Evolutionary conservation across 1,284 basidiomycete genomes (phyloP), one percentile per base, ranked within the genome.

Genomic region (Jaminaea rosea): DNA sequence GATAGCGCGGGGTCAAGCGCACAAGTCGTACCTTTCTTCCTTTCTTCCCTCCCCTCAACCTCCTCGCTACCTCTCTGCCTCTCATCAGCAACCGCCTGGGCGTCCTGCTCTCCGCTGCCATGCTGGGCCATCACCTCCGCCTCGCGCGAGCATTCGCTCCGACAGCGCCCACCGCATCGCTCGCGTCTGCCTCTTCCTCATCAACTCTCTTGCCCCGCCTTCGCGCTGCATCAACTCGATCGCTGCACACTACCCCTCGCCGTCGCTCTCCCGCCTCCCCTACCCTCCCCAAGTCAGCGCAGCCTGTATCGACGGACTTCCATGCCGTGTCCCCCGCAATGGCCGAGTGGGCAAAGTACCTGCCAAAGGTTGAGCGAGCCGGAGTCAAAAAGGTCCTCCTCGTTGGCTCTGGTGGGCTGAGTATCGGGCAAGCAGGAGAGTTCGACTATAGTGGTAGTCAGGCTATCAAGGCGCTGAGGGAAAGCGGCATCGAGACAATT

Each of bases 401-500:
- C 54, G 90, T 98, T 47, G 94, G 94, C 59, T 88, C 86, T 60
- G 94, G 94, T 69, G 94, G 94, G 58, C 83, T 99, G 46, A 87
- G 84, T 72, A 98, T 99, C 60, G 94, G 94, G 41, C 94, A 98
- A 77, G 94, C 94, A 4, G 94, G 94, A 76, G 94, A 99, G 77
- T 99, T 99, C 76, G 94, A 99, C 76, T 98, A 99, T 77, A 96
- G 91, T 26, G 94, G 71, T 87, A 79, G 93, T 7, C 94, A 98
- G 78, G 94, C 94, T 27, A 85, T 99, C 78, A 99, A 99, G 77
- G 94, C 94, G 11, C 84, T 99, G 53, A 83, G 86, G 56, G 94
- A 99, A 76, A 89, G 91, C 73, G 91, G 93, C 49, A 85, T 97
- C 56, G 84, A 92, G 64, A 91, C 93, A 27, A 85, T 98, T 59